Base-by-base conservation (phyloP, 495 filamentous ascomycete species). In the Corynascus novoguineensis region DNA sequence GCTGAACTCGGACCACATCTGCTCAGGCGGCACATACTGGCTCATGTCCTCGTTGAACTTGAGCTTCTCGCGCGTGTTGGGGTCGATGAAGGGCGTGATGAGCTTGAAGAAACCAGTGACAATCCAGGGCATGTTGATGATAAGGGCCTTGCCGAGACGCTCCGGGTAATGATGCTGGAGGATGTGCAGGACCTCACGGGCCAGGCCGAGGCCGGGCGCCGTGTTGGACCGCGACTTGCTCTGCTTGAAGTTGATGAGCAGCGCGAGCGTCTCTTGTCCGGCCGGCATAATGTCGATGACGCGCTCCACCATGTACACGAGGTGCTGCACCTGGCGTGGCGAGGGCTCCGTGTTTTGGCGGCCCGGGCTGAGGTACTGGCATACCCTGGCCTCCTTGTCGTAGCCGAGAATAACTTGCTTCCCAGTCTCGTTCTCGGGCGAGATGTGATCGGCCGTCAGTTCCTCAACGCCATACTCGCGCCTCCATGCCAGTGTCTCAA, bases 111-210 rank as follows among this genome's bases (percentile, higher is more conserved):
- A 98, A 24, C 83, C 86, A 69, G 78, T 83, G 50, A 97, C 86
- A 49, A 92, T 75, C 82, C 88, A 96, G 12, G 92, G 93, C 48
- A 96, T 79, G 58, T 97, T 93, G 63, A 87, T 87, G 47, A 96
- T 87, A 57, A 95, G 80, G 1, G 92, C 89, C 56, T 84, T 81
- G 15, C 93, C 93, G n/a, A 98, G 71, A 53, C 93, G 76, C 74
- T 98, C 93, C 0, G 93, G 93, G 66, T 96, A 96, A 67, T 98
- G 92, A 49, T 85, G 88, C 69, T 98, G 93, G 45, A 98, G 75
- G 63, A 98, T 96, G 68, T 83, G 78, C 44, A 98, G 75, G 5
- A 87, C 84, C 74, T 92, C 83, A 58, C 86, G 84, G 5, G 86
- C 92, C 70, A 88, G 86, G 9, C 77, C 81, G 50, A 96, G 75